phyloP scores from a whole-genome alignment of 305 asterid species.

The Fraxinus platypoda region DNA sequence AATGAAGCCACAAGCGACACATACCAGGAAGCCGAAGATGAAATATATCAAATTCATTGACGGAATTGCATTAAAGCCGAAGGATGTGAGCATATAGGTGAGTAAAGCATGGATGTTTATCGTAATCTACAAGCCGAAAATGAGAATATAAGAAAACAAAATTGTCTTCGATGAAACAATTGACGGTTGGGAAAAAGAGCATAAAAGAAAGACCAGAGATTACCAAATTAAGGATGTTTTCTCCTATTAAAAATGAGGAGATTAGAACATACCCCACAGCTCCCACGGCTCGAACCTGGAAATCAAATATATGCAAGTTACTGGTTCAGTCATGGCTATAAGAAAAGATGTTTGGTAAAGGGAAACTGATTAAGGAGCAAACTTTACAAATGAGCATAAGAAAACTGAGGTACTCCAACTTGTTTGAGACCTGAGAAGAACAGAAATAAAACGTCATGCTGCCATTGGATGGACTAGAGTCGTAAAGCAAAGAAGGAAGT shows the following conservation, averaged over 20 bases:
- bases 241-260: conserved; percentile 83
- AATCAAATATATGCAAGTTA: conserved; percentile 4
- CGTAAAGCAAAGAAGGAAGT: not conserved
- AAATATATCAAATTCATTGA: conserved; percentile 70
- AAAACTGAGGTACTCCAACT: conserved; percentile 76
- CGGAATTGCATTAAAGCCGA: conserved; percentile 71
- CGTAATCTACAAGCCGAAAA: conserved; percentile 57
- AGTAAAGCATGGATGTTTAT: conserved; percentile 78
- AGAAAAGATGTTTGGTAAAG: conserved; percentile 6
- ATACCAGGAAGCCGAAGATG: conserved; percentile 80
- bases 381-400: conserved; percentile 67
- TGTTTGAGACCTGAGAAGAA: conserved; percentile 59
- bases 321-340: conserved; percentile 3
- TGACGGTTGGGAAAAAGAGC: not conserved
- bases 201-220: conserved; percentile 12
- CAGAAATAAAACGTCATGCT: conserved; percentile 1
- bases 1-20: conserved; percentile 14
- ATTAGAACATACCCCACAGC: conserved; percentile 75
- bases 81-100: conserved; percentile 56
- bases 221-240: conserved; percentile 91
- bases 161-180: not conserved
- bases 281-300: conserved; percentile 92
- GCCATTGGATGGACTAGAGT: not conserved
- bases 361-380: conserved; percentile 27
- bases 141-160: not conserved